Evolutionary conservation across 2,329 filamentous ascomycete genomes (phyloP), one percentile per base, ranked within the genome.

Genomic region (Verticillium nonalfalfae): DNA sequence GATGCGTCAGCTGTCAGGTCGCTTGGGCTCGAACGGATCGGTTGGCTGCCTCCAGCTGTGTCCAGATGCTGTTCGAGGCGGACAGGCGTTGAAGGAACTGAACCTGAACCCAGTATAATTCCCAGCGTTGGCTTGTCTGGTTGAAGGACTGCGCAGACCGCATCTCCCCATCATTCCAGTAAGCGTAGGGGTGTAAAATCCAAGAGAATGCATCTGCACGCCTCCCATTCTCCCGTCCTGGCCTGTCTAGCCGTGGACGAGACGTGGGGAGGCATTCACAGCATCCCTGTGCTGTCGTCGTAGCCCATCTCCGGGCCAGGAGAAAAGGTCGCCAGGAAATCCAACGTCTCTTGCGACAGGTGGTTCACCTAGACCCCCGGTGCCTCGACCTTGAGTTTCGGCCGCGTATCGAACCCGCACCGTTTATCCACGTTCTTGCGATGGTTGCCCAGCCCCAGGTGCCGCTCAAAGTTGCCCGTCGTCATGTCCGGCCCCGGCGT

Each of bases 381-480:
- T 18, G 15, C 36, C n/a, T 31, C 56, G 9, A 40, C 45, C 26
- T 59, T 38, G n/a, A 52, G 45, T 18, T 52, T 52, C n/a, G 64
- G 63, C 35, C 63, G 60, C 50, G 67, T 68, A 45, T 68, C 62
- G 36, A 64, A 67, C 36, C 68, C 68, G 45, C 72, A 65, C 33
- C 77, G 70, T 59, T 65, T 63, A 40, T 71, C 71, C 10, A 93
- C 90, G 68, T 84, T 85, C 67, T 91, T 86, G 68, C 88, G 85
- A 74, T 99, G 95, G 59, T 83, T 80, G 54, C 90, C 85, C 74
- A 97, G 97, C 74, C 89, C 91, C 57, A 98, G 80, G 77, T 99
- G 95, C 1, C 96, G 87, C 75, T 97, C 91, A 65, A 99, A 99
- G 71, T 97, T 96, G 56, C 88, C 88, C 5, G 94, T 90, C 2